A percentile compares a stretch with the other conserved stretches of the same genome.
phyloP scores from a whole-genome alignment of 805 yeast genomes.

The Myxozyma neotropica region DNA sequence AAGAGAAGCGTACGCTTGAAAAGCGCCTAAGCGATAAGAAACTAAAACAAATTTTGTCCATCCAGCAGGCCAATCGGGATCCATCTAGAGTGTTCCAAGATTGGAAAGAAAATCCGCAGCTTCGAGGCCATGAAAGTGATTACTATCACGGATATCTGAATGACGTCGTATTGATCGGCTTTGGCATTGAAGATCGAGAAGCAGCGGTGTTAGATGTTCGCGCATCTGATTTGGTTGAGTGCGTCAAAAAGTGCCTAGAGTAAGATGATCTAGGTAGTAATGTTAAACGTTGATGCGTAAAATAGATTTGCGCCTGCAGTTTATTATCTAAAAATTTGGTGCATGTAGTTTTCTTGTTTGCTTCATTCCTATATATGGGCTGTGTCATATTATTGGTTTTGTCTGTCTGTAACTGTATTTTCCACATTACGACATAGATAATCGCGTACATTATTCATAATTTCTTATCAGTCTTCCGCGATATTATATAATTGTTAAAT shows the following conservation, averaged over 20 bases:
- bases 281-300: neutral
- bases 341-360: too few species aligned
- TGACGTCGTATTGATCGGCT: constrained; percentile 27
- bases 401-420: neutral
- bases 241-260: constrained; percentile 21
- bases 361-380: neutral
- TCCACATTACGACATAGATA: neutral
- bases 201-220: constrained; percentile 30
- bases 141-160: constrained; percentile 33
- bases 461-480: neutral
- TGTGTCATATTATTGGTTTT: neutral
- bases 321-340: too few species aligned
- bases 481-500: neutral
- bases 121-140: constrained; percentile 26
- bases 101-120: constrained; percentile 18
- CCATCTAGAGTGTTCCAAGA: neutral
- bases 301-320: neutral
- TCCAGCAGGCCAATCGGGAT: constrained; percentile 7
- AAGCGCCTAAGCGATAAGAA: constrained; percentile 13
- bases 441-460: neutral
- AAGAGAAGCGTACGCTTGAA: constrained; percentile 18
- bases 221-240: constrained; percentile 27
- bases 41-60: constrained; percentile 7
- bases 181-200: constrained; percentile 32
- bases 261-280: neutral